Percentiles rank a stretch among this genome's conserved stretches.
These are phyloP conservation scores for Chamaenerion angustifolium DNA, from an alignment of 345 rosid species.

Conservation along the genomic window DNA sequence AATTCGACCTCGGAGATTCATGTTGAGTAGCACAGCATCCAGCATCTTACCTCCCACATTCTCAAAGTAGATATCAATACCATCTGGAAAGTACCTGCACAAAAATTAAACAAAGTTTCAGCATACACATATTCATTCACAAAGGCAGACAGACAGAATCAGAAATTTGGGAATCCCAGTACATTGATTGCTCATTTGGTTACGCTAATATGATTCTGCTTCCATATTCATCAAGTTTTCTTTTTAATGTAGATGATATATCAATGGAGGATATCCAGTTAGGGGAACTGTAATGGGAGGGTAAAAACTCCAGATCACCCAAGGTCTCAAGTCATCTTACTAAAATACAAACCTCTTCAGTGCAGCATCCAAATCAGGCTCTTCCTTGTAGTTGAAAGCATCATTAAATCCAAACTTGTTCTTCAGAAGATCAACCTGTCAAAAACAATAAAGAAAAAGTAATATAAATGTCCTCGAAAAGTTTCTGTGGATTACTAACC, in stretches of 20 bases:
- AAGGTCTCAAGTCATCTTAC: too few species aligned
- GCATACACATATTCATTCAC: too few species aligned
- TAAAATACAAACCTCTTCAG: constrained; percentile 33
- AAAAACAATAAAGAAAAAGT: neutral
- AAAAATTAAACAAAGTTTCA: neutral
- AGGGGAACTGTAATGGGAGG: too few species aligned
- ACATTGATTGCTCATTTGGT: too few species aligned
- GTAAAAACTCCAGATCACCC: too few species aligned
- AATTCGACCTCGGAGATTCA: constrained; percentile 14
- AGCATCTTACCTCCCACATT: constrained; percentile 18
- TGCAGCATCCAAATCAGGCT: constrained; percentile 32
- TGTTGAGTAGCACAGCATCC: constrained; percentile 15
- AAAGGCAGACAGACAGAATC: too few species aligned
- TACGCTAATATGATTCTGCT: too few species aligned
- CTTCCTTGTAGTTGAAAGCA: constrained; percentile 71
- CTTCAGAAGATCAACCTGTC: constrained; percentile 48
- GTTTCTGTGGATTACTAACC: neutral
- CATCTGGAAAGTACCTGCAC: constrained; percentile 10
- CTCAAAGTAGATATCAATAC: constrained; percentile 12
- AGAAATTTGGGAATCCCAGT: too few species aligned
- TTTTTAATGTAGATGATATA: too few species aligned
- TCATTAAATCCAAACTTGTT: constrained; percentile 55
- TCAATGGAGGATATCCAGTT: too few species aligned
- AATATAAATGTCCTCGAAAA: neutral
- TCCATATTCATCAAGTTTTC: too few species aligned